A percentile compares a stretch with the other conserved stretches of the same genome.
phyloP scores from a whole-genome alignment of 768 basidiomycete species.

The Trichaptum fuscoviolaceum region DNA sequence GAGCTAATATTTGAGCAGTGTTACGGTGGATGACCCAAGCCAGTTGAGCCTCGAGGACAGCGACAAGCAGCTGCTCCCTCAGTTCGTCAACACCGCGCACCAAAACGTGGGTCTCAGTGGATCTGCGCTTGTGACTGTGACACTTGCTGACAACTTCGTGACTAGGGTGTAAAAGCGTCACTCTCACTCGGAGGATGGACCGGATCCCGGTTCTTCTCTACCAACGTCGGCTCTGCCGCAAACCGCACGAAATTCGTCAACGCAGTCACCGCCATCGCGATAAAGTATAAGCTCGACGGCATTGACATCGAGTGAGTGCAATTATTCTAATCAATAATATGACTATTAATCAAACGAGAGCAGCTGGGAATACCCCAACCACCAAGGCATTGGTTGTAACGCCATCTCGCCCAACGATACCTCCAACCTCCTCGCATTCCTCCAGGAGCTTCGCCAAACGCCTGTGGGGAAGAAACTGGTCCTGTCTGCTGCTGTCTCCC shows the following conservation, averaged over 20 bases:
- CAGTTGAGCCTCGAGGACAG: constrained; percentile 20
- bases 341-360: not conserved
- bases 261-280: constrained; percentile 44
- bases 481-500: constrained; percentile 66
- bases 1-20: no score
- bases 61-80: constrained; percentile 19
- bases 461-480: constrained; percentile 51
- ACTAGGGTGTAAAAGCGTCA: constrained; percentile 49
- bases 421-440: constrained; percentile 72
- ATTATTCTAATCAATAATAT: not conserved
- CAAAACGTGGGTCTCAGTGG: constrained; percentile 13
- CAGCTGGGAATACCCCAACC: constrained; percentile 85
- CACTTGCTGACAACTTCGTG: not conserved
- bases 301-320: constrained; percentile 60
- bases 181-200: constrained; percentile 67
- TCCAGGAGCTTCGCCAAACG: constrained; percentile 59
- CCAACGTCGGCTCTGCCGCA: constrained; percentile 41
- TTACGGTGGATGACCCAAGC: constrained; percentile 17
- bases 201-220: constrained; percentile 57
- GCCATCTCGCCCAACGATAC: constrained; percentile 56
- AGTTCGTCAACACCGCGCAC: constrained; percentile 19
- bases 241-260: constrained; percentile 57
- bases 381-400: constrained; percentile 68
- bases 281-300: constrained; percentile 50
- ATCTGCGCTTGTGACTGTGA: not conserved